These are phyloP conservation scores for Mortierella alpina DNA, from an alignment of 192 early-diverging fungal genomes.

Conservation along the genomic window DNA sequence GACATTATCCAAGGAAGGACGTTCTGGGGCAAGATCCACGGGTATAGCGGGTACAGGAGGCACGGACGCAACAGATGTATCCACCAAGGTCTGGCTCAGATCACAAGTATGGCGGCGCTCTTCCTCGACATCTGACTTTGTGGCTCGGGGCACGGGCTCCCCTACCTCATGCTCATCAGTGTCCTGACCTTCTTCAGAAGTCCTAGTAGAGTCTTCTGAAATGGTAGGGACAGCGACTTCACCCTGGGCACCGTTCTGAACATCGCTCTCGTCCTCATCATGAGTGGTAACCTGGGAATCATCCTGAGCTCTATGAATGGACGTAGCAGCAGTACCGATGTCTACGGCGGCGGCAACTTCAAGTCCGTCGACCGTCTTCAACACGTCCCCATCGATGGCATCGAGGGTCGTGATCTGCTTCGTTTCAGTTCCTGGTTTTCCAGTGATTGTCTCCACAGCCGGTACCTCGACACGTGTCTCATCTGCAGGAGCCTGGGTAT, in stretches of 20 bases:
- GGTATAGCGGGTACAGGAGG: conserved; percentile 17
- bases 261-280: not conserved
- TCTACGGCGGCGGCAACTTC: not conserved
- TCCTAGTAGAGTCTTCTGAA: not conserved
- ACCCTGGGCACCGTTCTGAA: not conserved
- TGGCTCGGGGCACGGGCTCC: not conserved
- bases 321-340: not conserved
- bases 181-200: not conserved
- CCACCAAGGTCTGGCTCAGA: conserved; percentile 24
- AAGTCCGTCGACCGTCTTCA: not conserved
- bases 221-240: not conserved
- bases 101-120: conserved; percentile 50
- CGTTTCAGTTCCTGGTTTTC: conserved; percentile 47
- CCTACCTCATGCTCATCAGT: not conserved
- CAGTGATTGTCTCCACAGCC: not conserved
- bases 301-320: not conserved
- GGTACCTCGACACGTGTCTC: not conserved
- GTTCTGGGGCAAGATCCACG: conserved; percentile 3
- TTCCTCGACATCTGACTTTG: conserved; percentile 10
- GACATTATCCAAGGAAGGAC: not conserved
- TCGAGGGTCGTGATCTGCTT: conserved; percentile 13
- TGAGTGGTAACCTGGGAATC: not conserved
- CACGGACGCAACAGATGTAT: not conserved
- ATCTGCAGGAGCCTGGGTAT: too few species aligned
- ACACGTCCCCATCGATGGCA: not conserved